Conservation (phyloP, 371 early-diverging fungal genomes). For the Amoeboaphelidium protococcarum region DNA sequence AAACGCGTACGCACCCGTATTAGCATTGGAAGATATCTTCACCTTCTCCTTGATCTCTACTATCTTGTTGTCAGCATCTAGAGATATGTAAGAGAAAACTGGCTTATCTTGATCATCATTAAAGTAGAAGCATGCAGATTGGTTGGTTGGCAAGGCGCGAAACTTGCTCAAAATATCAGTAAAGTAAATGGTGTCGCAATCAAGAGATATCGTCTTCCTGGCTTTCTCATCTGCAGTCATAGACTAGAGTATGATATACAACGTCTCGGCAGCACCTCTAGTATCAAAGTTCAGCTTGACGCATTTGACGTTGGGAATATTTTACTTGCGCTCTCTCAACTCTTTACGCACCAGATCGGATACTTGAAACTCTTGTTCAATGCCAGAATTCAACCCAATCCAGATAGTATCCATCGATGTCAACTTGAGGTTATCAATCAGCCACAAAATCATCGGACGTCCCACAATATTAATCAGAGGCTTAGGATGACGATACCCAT, state of each 20-base stretch:
- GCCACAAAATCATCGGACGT: slow-evolving; percentile 2
- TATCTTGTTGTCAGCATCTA: slow-evolving; percentile 1
- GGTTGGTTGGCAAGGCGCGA: not conserved
- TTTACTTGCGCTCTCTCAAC: not conserved
- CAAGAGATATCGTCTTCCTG: not conserved
- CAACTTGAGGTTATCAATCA: slow-evolving; percentile 4
- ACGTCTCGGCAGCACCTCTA: slow-evolving; percentile 1
- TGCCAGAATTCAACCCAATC: not conserved
- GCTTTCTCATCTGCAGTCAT: slow-evolving; percentile 1
- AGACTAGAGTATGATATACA: slow-evolving; percentile 2
- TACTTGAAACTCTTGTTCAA: not conserved
- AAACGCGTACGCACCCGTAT: slow-evolving; percentile 3
- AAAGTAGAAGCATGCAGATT: slow-evolving; percentile 1
- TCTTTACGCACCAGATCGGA: not conserved
- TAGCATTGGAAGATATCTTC: slow-evolving; percentile 1
- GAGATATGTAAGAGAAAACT: slow-evolving; percentile 1
- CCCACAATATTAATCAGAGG: slow-evolving; percentile 4
- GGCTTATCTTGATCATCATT: not conserved
- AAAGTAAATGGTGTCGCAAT: slow-evolving; percentile 4
- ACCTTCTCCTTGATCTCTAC: slow-evolving; percentile 1
- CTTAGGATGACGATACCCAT: slow-evolving; percentile 5
- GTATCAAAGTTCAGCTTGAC: slow-evolving; percentile 1
- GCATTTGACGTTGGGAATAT: not conserved
- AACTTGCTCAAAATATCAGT: not conserved
- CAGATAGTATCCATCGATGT: not conserved